A percentile compares a stretch with the other conserved stretches of the same genome.
phyloP scores from a whole-genome alignment of 805 yeast species.

The Starmerella davenportii region DNA sequence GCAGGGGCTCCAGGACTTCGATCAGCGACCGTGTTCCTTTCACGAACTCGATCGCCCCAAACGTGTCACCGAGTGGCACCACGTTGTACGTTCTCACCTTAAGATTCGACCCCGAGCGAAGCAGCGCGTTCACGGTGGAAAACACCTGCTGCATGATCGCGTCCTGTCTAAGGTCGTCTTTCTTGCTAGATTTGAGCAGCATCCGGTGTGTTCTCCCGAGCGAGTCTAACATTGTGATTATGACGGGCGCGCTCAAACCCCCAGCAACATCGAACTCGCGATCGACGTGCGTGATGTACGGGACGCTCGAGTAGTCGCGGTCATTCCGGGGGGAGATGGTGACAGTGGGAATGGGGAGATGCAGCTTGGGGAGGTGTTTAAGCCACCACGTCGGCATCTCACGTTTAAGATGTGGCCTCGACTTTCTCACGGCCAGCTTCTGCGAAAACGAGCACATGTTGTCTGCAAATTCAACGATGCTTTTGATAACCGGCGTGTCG shows the following conservation, averaged over 20 bases:
- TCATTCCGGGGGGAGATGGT: conserved; percentile 28
- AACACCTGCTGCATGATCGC: conserved; percentile 96
- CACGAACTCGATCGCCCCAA: conserved; percentile 86
- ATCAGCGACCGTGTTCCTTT: conserved; percentile 52
- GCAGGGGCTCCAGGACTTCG: conserved; percentile 51
- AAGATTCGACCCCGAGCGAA: conserved; percentile 1
- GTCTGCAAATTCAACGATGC: conserved; percentile 1
- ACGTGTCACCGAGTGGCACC: conserved; percentile 68
- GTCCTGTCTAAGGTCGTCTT: conserved; percentile 89
- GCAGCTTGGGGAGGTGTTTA: conserved; percentile 26
- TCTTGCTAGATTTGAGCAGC: conserved; percentile 55
- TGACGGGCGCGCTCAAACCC: conserved; percentile 80
- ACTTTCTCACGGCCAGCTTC: neutral
- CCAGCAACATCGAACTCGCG: conserved; percentile 46
- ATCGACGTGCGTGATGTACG: conserved; percentile 32
- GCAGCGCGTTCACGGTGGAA: conserved; percentile 54
- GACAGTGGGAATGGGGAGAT: conserved; percentile 53
- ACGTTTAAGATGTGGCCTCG: neutral
- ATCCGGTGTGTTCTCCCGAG: conserved; percentile 43
- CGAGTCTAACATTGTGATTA: conserved; percentile 35
- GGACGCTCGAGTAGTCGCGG: conserved; percentile 30
- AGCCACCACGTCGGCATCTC: conserved; percentile 41
- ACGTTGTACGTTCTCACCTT: conserved; percentile 72
- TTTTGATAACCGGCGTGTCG: neutral
- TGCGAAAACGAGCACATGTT: neutral